Base-by-base conservation (phyloP, 2,329 filamentous ascomycete species). In the Acephala macrosclerotiorum region DNA sequence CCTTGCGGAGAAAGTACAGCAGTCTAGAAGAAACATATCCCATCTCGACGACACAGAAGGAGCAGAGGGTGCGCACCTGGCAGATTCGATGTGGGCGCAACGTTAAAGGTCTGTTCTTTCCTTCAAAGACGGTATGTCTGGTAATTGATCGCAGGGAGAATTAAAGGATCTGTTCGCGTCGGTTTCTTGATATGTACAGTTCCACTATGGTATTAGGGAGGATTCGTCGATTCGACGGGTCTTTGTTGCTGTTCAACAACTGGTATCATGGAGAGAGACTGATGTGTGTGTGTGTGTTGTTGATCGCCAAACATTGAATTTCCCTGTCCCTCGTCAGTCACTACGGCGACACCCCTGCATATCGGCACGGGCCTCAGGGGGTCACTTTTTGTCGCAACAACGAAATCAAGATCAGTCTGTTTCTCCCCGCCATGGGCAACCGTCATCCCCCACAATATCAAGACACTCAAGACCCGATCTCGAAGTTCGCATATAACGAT, bases 211-310 rank as follows among this genome's bases (percentile, higher is more conserved):
- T 2, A 53, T 53, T 57, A 55, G 35, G 29, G 9, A 38, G 25
- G 33, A 55, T 36, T 25, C 55, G 33, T 38, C 38, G 33, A 51
- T n/a, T 29, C 61, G 56, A 51, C 22, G 26, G 25, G 47, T 36
- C 20, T 60, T 56, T 61, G 25, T 57, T 57, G 29, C 38, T 38
- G 55, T 36, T 38, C 20, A 38, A 38, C 38, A 45, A 49, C 14
- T 33, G 40, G 64, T 33, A 33, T 16, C 36, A 61, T 42, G 61
- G 33, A 33, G 53, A 9, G 38, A 20, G 12, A 51, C 26, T 61
- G 61, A 60, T 66, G 60, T n/a, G n/a, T n/a, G n/a, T n/a, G n/a
- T n/a, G n/a, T n/a, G n/a, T 71, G 68, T 71, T 69, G 66, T 70
- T 71, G 71, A 68, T 63, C 68, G 64, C 61, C 64, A 66, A 69